Evolutionary conservation across 2,329 filamentous ascomycete species (phyloP).

Genomic region (Alternaria viburni): DNA sequence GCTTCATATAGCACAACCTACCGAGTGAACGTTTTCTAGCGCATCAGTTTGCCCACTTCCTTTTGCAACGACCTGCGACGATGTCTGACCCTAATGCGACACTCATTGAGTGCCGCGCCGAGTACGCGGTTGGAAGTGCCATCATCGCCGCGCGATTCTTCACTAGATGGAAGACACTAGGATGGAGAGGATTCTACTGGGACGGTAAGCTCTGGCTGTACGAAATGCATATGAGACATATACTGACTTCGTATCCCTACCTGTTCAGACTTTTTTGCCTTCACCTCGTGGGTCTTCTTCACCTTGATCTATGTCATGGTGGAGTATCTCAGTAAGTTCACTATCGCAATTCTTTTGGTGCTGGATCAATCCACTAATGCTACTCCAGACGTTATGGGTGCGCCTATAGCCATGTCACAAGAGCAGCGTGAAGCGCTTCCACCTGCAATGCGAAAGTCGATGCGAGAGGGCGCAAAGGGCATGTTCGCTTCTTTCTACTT

Average conservation of each 20-base stretch:
- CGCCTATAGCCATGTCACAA: slow-evolving; percentile 5
- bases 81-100: background rate
- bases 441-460: background rate
- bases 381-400: background rate
- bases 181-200: background rate
- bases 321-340: slow-evolving; percentile 1
- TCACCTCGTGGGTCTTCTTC: background rate
- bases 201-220: background rate
- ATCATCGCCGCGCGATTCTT: background rate
- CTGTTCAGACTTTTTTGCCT: background rate
- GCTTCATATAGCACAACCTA: background rate
- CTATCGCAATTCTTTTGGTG: background rate
- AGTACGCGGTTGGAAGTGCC: background rate
- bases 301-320: background rate
- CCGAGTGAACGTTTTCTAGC: background rate
- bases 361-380: background rate
- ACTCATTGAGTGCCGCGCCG: background rate
- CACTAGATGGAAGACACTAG: background rate
- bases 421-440: background rate
- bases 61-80: background rate
- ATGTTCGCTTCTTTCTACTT: background rate
- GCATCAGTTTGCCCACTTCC: background rate
- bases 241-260: too few species aligned
- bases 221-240: too few species aligned
- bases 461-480: slow-evolving; percentile 1